Conservation (phyloP, 1,139 yeast genomes). For the Zygotorulaspora mrakii region DNA sequence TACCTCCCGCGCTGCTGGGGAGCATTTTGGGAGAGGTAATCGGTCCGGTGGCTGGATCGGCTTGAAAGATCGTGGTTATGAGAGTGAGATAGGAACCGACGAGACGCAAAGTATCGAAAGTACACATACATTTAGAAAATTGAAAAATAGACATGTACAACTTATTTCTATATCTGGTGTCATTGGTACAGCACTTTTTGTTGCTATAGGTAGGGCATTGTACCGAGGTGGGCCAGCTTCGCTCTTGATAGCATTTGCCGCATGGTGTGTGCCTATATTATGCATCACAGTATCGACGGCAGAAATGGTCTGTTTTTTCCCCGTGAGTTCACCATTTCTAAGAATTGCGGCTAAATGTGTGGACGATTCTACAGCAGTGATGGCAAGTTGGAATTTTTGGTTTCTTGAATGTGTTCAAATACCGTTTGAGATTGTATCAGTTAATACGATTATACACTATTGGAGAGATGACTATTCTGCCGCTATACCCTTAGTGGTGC, state of each 20-base stretch:
- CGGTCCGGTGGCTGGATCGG: conserved; percentile 9
- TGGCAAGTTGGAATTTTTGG: conserved; percentile 80
- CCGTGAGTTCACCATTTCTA: conserved; percentile 65
- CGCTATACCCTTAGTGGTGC: conserved; percentile 60
- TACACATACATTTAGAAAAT: conserved; percentile 38
- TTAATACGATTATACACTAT: conserved; percentile 69
- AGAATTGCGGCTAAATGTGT: conserved; percentile 53
- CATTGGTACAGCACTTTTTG: conserved; percentile 76
- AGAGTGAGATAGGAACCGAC: neutral
- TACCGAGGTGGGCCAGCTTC: conserved; percentile 76
- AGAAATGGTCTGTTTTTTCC: conserved; percentile 78
- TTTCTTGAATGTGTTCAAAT: conserved; percentile 69
- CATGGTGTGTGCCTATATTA: conserved; percentile 60
- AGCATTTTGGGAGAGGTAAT: neutral
- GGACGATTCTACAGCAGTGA: conserved; percentile 70
- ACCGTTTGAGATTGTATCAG: conserved; percentile 80
- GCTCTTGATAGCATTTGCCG: conserved; percentile 58
- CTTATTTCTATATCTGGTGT: conserved; percentile 82
- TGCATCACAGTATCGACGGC: conserved; percentile 70
- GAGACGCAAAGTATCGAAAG: conserved; percentile 18
- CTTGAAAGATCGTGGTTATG: conserved; percentile 8
- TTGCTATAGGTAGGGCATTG: conserved; percentile 69
- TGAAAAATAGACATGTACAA: conserved; percentile 63
- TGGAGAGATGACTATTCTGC: conserved; percentile 76
- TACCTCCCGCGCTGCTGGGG: conserved; percentile 2